These are phyloP conservation scores for Geoglossum glabrum DNA, from an alignment of 495 filamentous ascomycete species.

Conservation along the genomic window DNA sequence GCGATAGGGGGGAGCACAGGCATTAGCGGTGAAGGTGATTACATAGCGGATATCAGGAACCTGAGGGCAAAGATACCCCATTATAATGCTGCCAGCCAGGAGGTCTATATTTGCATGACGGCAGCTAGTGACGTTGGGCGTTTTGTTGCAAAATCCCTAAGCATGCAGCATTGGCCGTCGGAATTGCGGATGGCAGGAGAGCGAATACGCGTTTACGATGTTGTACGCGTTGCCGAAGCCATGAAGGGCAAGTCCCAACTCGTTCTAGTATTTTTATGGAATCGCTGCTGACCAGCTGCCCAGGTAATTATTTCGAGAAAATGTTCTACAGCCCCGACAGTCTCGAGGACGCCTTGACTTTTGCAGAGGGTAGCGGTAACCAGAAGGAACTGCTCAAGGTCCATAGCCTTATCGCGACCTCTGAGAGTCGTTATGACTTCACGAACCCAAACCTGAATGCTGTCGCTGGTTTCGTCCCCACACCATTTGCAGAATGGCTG, in stretches of 20 bases:
- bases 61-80: conserved; percentile 38
- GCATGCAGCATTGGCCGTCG: conserved; percentile 39
- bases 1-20: conserved; percentile 30
- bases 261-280: neutral
- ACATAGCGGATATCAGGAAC: conserved; percentile 37
- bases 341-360: neutral
- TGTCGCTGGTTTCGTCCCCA: conserved; percentile 19
- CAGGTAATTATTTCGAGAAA: neutral
- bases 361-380: neutral
- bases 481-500: conserved; percentile 25
- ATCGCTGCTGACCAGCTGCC: neutral
- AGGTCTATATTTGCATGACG: conserved; percentile 39
- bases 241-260: neutral
- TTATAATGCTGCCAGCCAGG: conserved; percentile 24
- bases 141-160: conserved; percentile 43
- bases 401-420: conserved; percentile 26
- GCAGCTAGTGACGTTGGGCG: conserved; percentile 44
- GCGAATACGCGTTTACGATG: conserved; percentile 8
- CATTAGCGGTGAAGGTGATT: conserved; percentile 35
- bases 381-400: conserved; percentile 4
- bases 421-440: conserved; percentile 28
- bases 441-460: conserved; percentile 22
- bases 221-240: neutral
- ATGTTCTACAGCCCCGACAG: neutral
- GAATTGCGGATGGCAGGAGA: conserved; percentile 47